Conservation (phyloP, 1,139 yeast genomes). For the Scheffersomyces cryptocercus region DNA sequence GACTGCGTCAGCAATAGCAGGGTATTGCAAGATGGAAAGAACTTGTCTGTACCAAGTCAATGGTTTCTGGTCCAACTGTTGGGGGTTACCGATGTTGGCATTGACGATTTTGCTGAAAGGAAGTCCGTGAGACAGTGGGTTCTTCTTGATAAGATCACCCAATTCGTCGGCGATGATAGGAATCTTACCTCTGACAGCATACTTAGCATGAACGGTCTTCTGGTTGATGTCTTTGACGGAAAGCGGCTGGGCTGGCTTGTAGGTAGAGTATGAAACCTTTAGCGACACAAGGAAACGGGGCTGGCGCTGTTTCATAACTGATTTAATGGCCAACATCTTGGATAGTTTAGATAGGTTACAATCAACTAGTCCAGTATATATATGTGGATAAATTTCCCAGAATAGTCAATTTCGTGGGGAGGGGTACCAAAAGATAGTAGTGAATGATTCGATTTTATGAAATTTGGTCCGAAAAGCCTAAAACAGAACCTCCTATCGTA, state of each 20-base stretch:
- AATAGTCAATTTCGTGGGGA: too few species aligned
- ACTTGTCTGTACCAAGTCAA: slow-evolving; percentile 95
- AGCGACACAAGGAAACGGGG: not conserved
- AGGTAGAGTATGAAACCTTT: slow-evolving; percentile 4
- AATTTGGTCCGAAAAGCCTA: too few species aligned
- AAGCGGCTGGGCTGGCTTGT: slow-evolving; percentile 16
- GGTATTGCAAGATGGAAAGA: slow-evolving; percentile 80
- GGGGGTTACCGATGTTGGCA: slow-evolving; percentile 97
- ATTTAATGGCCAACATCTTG: not conserved
- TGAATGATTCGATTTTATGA: too few species aligned
- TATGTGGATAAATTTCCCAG: too few species aligned
- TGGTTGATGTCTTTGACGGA: slow-evolving; percentile 61
- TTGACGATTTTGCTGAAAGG: slow-evolving; percentile 79
- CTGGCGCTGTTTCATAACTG: slow-evolving; percentile 1
- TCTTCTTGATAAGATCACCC: slow-evolving; percentile 47
- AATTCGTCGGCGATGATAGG: slow-evolving; percentile 94
- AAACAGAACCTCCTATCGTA: too few species aligned
- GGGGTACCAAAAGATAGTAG: too few species aligned
- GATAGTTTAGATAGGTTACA: not conserved
- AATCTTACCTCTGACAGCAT: slow-evolving; percentile 92
- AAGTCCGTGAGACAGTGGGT: slow-evolving; percentile 56
- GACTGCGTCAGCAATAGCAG: slow-evolving; percentile 53
- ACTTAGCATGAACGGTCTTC: slow-evolving; percentile 78
- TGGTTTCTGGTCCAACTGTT: slow-evolving; percentile 91
- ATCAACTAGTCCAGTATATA: too few species aligned